These are phyloP conservation scores for Vinca minor DNA, from an alignment of 257 asterid genomes.

Conservation along the genomic window DNA sequence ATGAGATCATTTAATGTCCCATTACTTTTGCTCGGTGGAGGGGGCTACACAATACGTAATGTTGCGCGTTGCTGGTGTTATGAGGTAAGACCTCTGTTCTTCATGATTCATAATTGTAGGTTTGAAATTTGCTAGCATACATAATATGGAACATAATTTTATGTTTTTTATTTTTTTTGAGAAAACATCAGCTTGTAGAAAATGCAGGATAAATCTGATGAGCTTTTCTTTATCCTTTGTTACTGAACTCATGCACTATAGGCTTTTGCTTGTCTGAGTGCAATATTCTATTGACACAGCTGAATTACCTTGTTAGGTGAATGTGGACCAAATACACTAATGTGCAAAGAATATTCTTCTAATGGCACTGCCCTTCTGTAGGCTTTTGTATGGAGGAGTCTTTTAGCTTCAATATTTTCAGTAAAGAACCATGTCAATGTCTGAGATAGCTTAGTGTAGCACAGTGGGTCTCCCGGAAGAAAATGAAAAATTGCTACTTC, in stretches of 20 bases:
- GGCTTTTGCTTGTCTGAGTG: neutral
- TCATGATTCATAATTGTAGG: neutral
- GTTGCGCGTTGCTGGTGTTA: conserved; percentile 44
- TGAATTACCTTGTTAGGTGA: neutral
- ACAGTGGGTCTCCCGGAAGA: neutral
- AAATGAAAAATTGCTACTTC: neutral
- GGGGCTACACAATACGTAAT: conserved; percentile 39
- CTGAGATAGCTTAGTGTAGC: neutral
- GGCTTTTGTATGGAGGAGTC: neutral
- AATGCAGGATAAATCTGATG: neutral
- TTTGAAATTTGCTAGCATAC: neutral
- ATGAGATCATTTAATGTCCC: conserved; percentile 42
- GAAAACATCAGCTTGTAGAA: neutral
- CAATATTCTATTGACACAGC: neutral
- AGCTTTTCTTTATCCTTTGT: neutral
- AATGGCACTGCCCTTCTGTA: neutral
- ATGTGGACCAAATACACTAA: neutral
- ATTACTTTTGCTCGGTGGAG: conserved; percentile 33
- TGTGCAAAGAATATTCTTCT: neutral
- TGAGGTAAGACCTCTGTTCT: conserved; percentile 24
- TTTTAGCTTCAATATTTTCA: neutral
- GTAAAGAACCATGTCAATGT: neutral
- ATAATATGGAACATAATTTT: too few relatives aligned
- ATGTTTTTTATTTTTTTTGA: neutral
- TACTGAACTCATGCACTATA: neutral